Evolutionary conservation across 176 grass and related monocot species (phyloP), one percentile per base, ranked within the genome.

Genomic region (Aegilops sharonensis): DNA sequence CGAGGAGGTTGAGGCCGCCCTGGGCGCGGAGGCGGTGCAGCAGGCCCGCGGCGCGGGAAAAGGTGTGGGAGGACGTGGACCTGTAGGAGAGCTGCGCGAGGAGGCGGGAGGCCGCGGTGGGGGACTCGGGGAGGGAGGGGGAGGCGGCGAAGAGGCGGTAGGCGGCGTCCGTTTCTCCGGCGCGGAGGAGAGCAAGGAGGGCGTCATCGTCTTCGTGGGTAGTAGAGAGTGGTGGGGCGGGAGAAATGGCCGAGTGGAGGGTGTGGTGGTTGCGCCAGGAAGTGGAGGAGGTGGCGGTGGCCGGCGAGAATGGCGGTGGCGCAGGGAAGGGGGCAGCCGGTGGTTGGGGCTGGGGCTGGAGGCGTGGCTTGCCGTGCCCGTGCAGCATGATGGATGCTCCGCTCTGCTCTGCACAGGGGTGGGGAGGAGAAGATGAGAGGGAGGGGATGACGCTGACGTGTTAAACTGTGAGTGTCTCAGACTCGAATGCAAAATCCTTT

Each of bases 61-160:
- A 89, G 2, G 85, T 68, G 12, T 20, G 32, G 17, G 85, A 50
- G 0, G 60, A 63, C 10, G 69, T 78, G 17, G 87, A 32, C 1
- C 35, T 68, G 86, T 91, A 94, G 27, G 91, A 89, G 64, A 98
- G 93, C 85, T 98, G 91, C 4, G 96, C 81, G 68, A 98, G 90
- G 57, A 98, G 96, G 88, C 91, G 93, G 21, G 91, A 93, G 4
- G 94, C 89, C 27, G 91, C 87, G 84, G 85, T 87, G 5, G 96
- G 32, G 24, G 84, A 80, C 24, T 75, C 35, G 14, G 91, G 91
- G 62, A 95, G 93, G 74, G 67, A 45, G 14, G 90, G 78, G 1
- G 75, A 32, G 48, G 81, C 73, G 36, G 86, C 66, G 78, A 94
- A 89, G 88, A 87, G 85, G 64, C 61, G 8, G 82, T 92, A 98